phyloP scores from a whole-genome alignment of 2,329 filamentous ascomycete genomes.

The Cladorrhinum sp. region DNA sequence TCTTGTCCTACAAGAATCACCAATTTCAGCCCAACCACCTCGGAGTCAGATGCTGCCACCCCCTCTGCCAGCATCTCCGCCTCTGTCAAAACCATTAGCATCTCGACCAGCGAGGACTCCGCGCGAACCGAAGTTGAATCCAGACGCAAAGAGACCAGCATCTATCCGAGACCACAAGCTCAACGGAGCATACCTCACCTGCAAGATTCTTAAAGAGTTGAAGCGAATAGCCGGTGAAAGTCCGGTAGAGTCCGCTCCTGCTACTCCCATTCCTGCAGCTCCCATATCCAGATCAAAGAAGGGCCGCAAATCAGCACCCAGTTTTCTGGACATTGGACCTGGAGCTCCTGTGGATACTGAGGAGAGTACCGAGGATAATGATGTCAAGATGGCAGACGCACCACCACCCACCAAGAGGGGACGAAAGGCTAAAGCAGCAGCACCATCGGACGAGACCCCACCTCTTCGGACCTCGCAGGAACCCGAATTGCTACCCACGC shows the following conservation, averaged over 20 bases:
- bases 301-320: slow-evolving; percentile 26
- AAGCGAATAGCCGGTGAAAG: slow-evolving; percentile 33
- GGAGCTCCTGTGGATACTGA: not conserved
- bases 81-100: slow-evolving; percentile 6
- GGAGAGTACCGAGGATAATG: not conserved
- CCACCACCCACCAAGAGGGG: not conserved
- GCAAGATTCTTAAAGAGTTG: slow-evolving; percentile 42
- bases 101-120: slow-evolving; percentile 13
- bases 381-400: not conserved
- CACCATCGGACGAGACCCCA: not conserved
- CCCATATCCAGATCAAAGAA: slow-evolving; percentile 19
- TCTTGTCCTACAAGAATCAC: not conserved
- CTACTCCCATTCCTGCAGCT: slow-evolving; percentile 1
- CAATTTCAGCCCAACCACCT: not conserved
- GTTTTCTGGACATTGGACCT: slow-evolving; percentile 7
- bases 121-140: slow-evolving; percentile 33
- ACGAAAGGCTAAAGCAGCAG: not conserved
- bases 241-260: slow-evolving; percentile 1
- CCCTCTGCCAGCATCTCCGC: not conserved
- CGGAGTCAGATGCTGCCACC: slow-evolving; percentile 4
- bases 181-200: slow-evolving; percentile 44
- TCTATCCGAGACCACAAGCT: slow-evolving; percentile 46
- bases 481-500: not conserved
- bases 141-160: slow-evolving; percentile 38
- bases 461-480: not conserved